These are phyloP conservation scores for Coix lacrymajobi DNA, from an alignment of 176 grass and related monocot species.

Conservation along the genomic window DNA sequence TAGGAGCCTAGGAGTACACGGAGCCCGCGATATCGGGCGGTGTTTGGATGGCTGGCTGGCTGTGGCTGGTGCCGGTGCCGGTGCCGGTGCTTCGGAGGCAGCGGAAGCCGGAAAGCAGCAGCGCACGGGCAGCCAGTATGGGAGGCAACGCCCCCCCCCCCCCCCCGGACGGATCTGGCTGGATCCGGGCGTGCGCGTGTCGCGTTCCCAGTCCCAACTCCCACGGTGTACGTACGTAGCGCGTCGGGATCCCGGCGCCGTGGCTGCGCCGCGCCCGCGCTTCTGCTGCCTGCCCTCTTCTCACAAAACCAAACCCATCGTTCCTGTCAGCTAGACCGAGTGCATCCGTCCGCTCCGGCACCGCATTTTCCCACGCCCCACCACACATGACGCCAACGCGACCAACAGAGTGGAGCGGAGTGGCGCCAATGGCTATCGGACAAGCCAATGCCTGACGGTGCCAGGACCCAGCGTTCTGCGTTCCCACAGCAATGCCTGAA, in stretches of 20 bases:
- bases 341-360: background rate
- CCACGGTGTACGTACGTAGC: background rate
- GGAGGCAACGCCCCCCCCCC: background rate
- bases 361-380: background rate
- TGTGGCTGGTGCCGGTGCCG: background rate
- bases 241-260: constrained; percentile 19
- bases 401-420: background rate
- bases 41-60: too few relatives aligned
- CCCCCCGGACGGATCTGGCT: background rate
- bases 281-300: background rate
- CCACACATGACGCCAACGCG: background rate
- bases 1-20: too few relatives aligned
- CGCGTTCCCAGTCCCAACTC: too few relatives aligned
- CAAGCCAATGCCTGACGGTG: background rate
- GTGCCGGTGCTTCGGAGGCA: background rate
- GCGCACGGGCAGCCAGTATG: background rate
- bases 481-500: background rate
- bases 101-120: background rate
- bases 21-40: too few relatives aligned
- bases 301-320: background rate
- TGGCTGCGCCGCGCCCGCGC: constrained; percentile 16
- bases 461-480: too few relatives aligned
- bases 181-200: background rate
- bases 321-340: background rate
- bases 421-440: constrained; percentile 17